Evolutionary conservation across 2,329 filamentous ascomycete genomes (phyloP).

Genomic region (Ophidiomyces ophidiicola): DNA sequence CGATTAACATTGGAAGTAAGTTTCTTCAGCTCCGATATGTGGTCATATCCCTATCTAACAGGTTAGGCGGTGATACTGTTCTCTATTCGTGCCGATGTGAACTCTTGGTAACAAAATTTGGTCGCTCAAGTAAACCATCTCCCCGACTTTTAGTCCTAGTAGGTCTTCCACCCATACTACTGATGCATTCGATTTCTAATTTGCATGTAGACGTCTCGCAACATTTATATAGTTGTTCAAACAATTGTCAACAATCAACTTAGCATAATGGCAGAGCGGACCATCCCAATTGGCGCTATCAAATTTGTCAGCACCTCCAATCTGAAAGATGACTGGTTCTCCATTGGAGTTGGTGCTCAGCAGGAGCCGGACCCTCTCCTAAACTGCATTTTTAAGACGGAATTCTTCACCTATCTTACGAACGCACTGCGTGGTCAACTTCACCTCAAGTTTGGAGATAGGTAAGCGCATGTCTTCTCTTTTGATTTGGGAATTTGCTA

Average conservation of each 20-base stretch:
- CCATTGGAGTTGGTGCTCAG: conserved; percentile 73
- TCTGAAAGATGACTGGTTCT: conserved; percentile 91
- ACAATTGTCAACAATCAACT: conserved; percentile 68
- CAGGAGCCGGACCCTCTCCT: conserved; percentile 89
- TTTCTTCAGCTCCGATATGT: conserved; percentile 2
- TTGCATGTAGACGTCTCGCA: conserved; percentile 52
- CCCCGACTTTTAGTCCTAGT: conserved; percentile 68
- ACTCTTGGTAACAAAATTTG: conserved; percentile 84
- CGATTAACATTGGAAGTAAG: conserved; percentile 56
- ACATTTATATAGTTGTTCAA: conserved; percentile 82
- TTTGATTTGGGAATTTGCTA: background rate
- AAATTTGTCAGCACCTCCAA: conserved; percentile 74
- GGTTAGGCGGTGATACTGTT: conserved; percentile 48
- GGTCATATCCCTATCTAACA: background rate
- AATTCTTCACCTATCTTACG: conserved; percentile 87
- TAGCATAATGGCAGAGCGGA: conserved; percentile 67
- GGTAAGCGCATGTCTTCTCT: conserved; percentile 29
- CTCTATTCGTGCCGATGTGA: conserved; percentile 89
- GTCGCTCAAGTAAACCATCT: conserved; percentile 85
- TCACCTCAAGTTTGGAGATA: conserved; percentile 68
- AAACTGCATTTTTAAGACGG: conserved; percentile 90
- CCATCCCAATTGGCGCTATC: conserved; percentile 73
- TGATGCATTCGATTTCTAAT: conserved; percentile 16
- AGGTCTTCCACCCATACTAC: conserved; percentile 18
- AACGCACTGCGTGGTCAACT: conserved; percentile 66